Percentiles rank a stretch among this genome's conserved stretches.
Conservation (phyloP, 148 eudicot species). For the Euryodendron excelsum region DNA sequence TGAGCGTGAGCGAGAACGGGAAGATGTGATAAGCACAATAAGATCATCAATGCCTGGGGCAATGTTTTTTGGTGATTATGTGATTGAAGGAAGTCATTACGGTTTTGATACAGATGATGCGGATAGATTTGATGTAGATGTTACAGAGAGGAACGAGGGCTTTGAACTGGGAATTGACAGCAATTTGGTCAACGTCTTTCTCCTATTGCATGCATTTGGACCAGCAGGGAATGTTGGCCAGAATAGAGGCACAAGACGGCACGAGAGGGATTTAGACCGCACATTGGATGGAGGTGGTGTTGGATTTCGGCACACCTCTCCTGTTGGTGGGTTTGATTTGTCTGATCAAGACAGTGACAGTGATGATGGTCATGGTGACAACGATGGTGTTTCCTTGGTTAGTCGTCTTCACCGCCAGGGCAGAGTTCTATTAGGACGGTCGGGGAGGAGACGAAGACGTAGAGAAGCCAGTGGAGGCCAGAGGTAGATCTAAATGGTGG, state of each 20-base stretch:
- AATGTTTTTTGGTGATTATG: constrained; percentile 58
- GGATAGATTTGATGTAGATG: constrained; percentile 30
- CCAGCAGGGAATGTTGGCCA: constrained; percentile 23
- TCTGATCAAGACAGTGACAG: constrained; percentile 23
- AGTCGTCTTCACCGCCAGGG: constrained; percentile 34
- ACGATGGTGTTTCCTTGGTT: constrained; percentile 25
- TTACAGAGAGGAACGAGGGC: constrained; percentile 20
- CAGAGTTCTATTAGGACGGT: constrained; percentile 35
- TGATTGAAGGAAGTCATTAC: constrained; percentile 40
- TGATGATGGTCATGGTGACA: constrained; percentile 10
- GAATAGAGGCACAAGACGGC: constrained; percentile 27
- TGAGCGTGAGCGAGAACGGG: constrained; percentile 49
- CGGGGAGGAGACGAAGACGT: constrained; percentile 44
- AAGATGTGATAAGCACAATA: constrained; percentile 54
- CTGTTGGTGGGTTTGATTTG: constrained; percentile 17
- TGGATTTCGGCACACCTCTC: constrained; percentile 13
- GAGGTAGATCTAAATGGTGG: constrained; percentile 10
- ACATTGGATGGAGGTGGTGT: constrained; percentile 19
- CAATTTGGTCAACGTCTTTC: constrained; percentile 28
- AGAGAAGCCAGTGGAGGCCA: constrained; percentile 26
- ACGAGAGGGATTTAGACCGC: constrained; percentile 21
- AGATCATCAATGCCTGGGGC: constrained; percentile 68
- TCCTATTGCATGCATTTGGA: constrained; percentile 43
- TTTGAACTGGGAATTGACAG: constrained; percentile 28
- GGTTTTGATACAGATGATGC: constrained; percentile 41